Base-by-base conservation (phyloP, 306 rosid genomes). In the Vachellia collinsii region DNA sequence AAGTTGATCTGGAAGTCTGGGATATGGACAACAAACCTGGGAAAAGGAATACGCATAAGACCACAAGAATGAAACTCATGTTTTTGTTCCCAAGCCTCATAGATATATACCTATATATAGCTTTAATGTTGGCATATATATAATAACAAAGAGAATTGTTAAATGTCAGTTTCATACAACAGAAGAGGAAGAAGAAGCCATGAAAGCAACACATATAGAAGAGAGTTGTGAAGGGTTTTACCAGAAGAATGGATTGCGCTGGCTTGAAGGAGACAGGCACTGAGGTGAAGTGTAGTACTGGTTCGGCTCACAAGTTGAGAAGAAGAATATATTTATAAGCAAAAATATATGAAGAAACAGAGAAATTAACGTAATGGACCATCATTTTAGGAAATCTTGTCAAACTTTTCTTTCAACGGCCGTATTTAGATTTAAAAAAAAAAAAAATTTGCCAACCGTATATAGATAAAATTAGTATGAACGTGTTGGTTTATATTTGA, bases 171-270 rank as follows among this genome's bases (percentile, higher is more conserved):
- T 42, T 69, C 53, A 41, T 19, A 69, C 13, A 69, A 12, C 22
- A 4, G 5, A 20, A 17, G 46, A 37, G 8, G 43, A 38, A 66
- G 47, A 39, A n/a, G 36, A 22, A 70, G 48, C 11, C 25, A 53
- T 53, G 61, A 53, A 53, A 53, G 23, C 25, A 53, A 8, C 37
- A 43, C 29, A 8, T 48, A n/a, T 20, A 22, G 10, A 69, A 70
- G 38, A 22, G 74, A 22, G 37, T 43, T 70, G 25, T 42, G 37
- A 70, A 70, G 74, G 74, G 54, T 69, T 39, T 68, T 39, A 67
- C 72, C 72, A 17, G 5, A 17, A 16, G 9, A 66, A 7, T 66
- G 72, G 47, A 67, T 42, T 69, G 22, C 19, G 7, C 3, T 20
- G 29, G 29, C 50, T n/a, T 19, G 51, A 68, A 41, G 23, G 50